phyloP scores from a whole-genome alignment of 176 grass and related monocot species.

The Oryza nivara region DNA sequence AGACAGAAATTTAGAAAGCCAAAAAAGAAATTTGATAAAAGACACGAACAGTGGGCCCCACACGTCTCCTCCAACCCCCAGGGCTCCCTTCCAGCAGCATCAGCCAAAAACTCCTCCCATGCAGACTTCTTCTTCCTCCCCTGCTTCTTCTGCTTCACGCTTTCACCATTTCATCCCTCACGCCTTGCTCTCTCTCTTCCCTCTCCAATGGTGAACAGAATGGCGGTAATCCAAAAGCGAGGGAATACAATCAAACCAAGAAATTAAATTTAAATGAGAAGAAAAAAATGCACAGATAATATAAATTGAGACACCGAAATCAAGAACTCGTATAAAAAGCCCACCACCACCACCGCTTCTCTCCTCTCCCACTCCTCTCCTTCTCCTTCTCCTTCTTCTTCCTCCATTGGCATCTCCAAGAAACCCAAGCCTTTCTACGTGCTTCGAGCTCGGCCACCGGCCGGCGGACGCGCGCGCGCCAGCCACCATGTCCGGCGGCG shows the following conservation, averaged over 20 bases:
- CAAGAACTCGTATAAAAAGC: constrained; percentile 49
- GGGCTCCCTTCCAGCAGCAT: background rate
- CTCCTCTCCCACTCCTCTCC: background rate
- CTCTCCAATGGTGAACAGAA: constrained; percentile 27
- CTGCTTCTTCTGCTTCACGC: constrained; percentile 41
- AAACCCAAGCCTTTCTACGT: background rate
- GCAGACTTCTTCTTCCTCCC: constrained; percentile 36
- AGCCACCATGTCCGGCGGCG: constrained; percentile 44
- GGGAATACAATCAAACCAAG: constrained; percentile 25
- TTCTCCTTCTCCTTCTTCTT: background rate
- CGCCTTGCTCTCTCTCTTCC: background rate
- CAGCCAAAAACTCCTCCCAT: background rate
- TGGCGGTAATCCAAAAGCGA: constrained; percentile 9
- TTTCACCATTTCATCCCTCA: constrained; percentile 26
- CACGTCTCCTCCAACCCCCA: background rate
- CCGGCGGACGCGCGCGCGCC: background rate
- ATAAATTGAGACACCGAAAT: background rate
- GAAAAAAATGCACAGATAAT: background rate
- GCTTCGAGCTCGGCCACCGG: background rate
- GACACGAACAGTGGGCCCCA: background rate
- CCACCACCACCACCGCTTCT: constrained; percentile 25
- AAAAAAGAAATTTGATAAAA: background rate
- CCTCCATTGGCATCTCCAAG: constrained; percentile 38
- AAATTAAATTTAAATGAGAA: constrained; percentile 34
- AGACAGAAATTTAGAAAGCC: background rate